Evolutionary conservation across 352 stramenopile species (phyloP), one percentile per base, ranked within the genome.

Genomic region (Blastocystis sp.): DNA sequence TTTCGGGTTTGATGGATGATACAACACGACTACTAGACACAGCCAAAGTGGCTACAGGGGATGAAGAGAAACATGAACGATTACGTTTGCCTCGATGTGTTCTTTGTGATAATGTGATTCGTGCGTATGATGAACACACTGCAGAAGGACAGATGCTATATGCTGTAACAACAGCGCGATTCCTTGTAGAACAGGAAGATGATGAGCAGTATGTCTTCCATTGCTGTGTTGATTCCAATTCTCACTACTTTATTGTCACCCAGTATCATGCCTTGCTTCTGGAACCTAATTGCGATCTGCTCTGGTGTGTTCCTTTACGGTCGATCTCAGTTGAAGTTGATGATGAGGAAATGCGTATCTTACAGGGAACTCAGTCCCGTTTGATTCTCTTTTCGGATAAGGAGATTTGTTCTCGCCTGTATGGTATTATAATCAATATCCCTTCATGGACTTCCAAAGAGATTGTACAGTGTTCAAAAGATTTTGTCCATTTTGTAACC

Each of bases 21-120:
- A 95, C 94, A 0, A 93, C 94, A 1, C 94, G 93, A 0, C 91
- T 94, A 0, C 93, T 96, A 64, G 94, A 95, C 90, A 93, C 93
- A 68, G 94, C 94, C 51, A 78, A 78, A 1, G 66, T 24, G 44
- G 66, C 44, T 11, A 27, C 44, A 7, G 33, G 22, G 0, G 44
- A 53, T 24, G 66, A 78, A 24, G 91, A 93, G 0, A 91, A 93
- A 0, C 91, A 94, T 60, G 91, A 92, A 40, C 88, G 94, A 7
- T 89, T 92, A 90, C 92, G 94, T 19, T 40, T 96, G 35, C 94
- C 94, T 51, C 93, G 94, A 17, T 87, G 59, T 70, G 40, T 87
- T 6, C 56, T 42, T 13, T 87, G 56, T 42, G 75, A 87, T n/a
- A n/a, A 44, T 24, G 59, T 75, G 27, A 19, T 87, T 27, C 56